These are phyloP conservation scores for Polyrhizophydium stewartii DNA, from an alignment of 371 early-diverging fungal genomes.

Conservation along the genomic window DNA sequence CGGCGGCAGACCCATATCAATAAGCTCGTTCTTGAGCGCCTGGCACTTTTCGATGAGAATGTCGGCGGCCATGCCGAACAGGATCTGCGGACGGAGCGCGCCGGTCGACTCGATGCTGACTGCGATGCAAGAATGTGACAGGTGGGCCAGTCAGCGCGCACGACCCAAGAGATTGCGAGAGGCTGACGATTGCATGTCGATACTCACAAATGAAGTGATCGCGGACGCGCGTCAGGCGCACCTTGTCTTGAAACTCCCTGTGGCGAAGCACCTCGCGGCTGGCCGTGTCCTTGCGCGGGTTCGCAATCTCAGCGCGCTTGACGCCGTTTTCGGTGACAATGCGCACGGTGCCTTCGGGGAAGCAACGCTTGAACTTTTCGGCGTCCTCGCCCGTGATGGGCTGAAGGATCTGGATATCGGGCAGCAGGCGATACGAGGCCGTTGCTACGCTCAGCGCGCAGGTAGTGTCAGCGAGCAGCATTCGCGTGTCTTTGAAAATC, in stretches of 20 bases:
- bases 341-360: constrained; percentile 88
- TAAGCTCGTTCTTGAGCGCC: constrained; percentile 14
- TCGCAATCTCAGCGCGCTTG: constrained; percentile 77
- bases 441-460: too few relatives aligned
- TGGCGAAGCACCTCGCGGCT: constrained; percentile 95
- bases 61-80: constrained; percentile 73
- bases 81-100: constrained; percentile 67
- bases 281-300: constrained; percentile 94
- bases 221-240: constrained; percentile 82
- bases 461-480: too few relatives aligned
- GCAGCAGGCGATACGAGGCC: constrained; percentile 94
- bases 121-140: constrained; percentile 16
- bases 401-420: constrained; percentile 82
- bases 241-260: constrained; percentile 87
- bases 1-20: constrained; percentile 2
- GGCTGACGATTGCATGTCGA: background rate
- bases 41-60: constrained; percentile 76
- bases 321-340: constrained; percentile 60
- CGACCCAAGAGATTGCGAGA: background rate
- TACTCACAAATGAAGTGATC: constrained; percentile 96
- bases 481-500: too few relatives aligned
- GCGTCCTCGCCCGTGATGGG: constrained; percentile 89
- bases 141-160: background rate
- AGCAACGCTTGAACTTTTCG: constrained; percentile 83
- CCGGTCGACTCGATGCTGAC: constrained; percentile 91